Evolutionary conservation across 2,329 filamentous ascomycete genomes (phyloP).

Genomic region (Neospermospora avenae): DNA sequence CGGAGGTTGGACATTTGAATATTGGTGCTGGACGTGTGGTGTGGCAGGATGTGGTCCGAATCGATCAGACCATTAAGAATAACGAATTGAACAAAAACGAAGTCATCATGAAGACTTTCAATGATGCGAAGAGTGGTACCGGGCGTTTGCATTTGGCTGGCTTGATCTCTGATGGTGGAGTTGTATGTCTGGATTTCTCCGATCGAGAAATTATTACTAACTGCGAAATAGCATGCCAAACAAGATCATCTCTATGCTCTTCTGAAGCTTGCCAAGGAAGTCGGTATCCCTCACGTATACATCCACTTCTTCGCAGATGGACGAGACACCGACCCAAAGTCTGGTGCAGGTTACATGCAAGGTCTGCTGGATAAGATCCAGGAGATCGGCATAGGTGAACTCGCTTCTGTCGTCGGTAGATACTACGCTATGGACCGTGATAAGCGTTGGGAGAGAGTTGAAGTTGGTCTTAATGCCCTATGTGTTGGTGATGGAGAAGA

Average conservation of each 20-base stretch:
- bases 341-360: constrained; percentile 81
- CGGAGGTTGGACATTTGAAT: constrained; percentile 97
- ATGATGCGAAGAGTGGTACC: constrained; percentile 79
- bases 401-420: constrained; percentile 89
- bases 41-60: constrained; percentile 97
- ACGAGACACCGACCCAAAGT: constrained; percentile 97
- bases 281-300: constrained; percentile 84
- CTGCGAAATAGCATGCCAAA: constrained; percentile 68
- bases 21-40: constrained; percentile 96
- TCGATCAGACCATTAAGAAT: constrained; percentile 79
- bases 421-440: constrained; percentile 99
- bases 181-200: constrained; percentile 48
- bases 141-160: constrained; percentile 90
- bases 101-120: constrained; percentile 57
- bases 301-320: constrained; percentile 99
- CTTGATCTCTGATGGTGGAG: constrained; percentile 91
- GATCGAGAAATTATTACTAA: constrained; percentile 17
- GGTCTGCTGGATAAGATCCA: constrained; percentile 76
- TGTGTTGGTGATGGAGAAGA: constrained; percentile 83
- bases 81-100: constrained; percentile 36
- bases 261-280: constrained; percentile 84
- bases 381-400: constrained; percentile 81
- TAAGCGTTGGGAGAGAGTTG: constrained; percentile 96
- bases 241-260: constrained; percentile 89
- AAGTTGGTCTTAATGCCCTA: constrained; percentile 81